Conservation (phyloP, 2,329 filamentous ascomycete genomes). For the Alternaria atra region DNA sequence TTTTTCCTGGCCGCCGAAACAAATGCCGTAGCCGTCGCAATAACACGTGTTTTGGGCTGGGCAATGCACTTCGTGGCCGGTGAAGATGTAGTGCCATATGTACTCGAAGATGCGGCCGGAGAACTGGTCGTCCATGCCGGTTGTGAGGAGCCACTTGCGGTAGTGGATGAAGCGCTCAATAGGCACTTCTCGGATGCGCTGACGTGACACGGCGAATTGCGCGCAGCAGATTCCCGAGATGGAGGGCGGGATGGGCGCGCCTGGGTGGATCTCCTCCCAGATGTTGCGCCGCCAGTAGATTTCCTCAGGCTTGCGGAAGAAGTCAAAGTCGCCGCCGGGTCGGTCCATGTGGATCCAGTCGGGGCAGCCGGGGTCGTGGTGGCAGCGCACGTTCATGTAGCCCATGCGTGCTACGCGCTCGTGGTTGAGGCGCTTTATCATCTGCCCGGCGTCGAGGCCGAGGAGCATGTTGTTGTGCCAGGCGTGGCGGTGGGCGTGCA, state of each 20-base stretch:
- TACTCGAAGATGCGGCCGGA: constrained; percentile 53
- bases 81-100: constrained; percentile 54
- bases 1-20: constrained; percentile 62
- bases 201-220: constrained; percentile 63
- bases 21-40: constrained; percentile 71
- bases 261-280: constrained; percentile 56
- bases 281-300: constrained; percentile 45
- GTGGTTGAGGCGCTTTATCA: constrained; percentile 61
- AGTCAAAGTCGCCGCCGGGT: constrained; percentile 51
- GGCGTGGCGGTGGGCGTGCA: constrained; percentile 63
- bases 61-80: constrained; percentile 50
- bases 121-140: constrained; percentile 49
- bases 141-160: constrained; percentile 61
- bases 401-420: constrained; percentile 62
- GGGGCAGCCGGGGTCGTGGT: constrained; percentile 66
- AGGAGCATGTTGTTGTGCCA: constrained; percentile 70
- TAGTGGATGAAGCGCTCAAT: constrained; percentile 62
- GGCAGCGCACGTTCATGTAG: constrained; percentile 69
- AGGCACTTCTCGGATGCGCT: constrained; percentile 59
- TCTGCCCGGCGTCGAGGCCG: constrained; percentile 60
- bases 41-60: constrained; percentile 60
- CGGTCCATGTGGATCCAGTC: constrained; percentile 63
- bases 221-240: constrained; percentile 63
- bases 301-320: constrained; percentile 52
- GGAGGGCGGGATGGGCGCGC: constrained; percentile 46